These are phyloP conservation scores for Leccinellum luteum DNA, from an alignment of 768 basidiomycete genomes.

Conservation along the genomic window DNA sequence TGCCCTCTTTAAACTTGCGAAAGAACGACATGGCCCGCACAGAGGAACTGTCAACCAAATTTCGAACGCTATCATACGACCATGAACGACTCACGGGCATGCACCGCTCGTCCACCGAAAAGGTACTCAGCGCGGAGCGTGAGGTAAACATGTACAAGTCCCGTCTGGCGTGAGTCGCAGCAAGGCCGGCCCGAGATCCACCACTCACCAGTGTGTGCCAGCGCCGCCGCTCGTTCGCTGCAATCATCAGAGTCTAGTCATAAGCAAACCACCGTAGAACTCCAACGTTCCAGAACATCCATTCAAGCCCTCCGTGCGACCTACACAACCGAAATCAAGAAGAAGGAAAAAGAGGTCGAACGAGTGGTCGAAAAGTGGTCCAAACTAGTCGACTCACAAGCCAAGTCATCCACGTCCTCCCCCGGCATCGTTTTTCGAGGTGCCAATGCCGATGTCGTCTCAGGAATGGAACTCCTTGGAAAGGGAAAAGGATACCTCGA, in stretches of 20 bases:
- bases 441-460: slow-evolving; percentile 48
- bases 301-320: slow-evolving; percentile 68
- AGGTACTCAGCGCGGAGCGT: slow-evolving; percentile 70
- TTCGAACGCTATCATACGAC: slow-evolving; percentile 78
- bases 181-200: not conserved
- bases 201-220: slow-evolving; percentile 25
- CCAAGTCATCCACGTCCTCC: slow-evolving; percentile 47
- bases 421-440: slow-evolving; percentile 52
- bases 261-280: slow-evolving; percentile 66
- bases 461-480: slow-evolving; percentile 44
- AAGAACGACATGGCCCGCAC: slow-evolving; percentile 77
- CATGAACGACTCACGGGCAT: slow-evolving; percentile 70
- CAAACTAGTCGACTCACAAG: slow-evolving; percentile 66
- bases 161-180: slow-evolving; percentile 58
- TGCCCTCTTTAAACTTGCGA: slow-evolving; percentile 13
- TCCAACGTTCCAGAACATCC: slow-evolving; percentile 67
- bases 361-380: slow-evolving; percentile 72
- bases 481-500: slow-evolving; percentile 60
- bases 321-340: slow-evolving; percentile 71
- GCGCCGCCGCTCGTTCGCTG: slow-evolving; percentile 51
- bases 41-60: slow-evolving; percentile 71
- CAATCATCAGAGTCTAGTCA: slow-evolving; percentile 62
- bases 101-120: slow-evolving; percentile 57
- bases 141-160: slow-evolving; percentile 74
- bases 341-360: slow-evolving; percentile 78